Evolutionary conservation across 2,329 filamentous ascomycete species (phyloP).

Genomic region (Fusarium nematophilum): DNA sequence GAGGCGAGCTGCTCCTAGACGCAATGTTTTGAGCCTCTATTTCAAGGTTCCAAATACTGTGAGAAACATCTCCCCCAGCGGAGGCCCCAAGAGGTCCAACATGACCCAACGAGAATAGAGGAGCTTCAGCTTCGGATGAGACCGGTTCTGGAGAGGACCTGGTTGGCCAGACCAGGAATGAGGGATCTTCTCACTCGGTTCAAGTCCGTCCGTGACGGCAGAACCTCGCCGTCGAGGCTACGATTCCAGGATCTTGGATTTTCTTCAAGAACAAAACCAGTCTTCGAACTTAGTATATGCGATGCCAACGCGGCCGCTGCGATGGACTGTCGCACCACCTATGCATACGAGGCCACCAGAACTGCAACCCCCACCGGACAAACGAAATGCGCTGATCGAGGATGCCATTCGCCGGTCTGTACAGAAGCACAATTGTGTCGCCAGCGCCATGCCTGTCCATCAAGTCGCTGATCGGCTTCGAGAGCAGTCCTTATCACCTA

Average conservation of each 20-base stretch:
- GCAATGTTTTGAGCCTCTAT: too few relatives aligned
- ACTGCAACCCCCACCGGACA: not conserved
- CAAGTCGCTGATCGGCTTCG: not conserved
- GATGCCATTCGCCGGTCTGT: not conserved
- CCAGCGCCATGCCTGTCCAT: not conserved
- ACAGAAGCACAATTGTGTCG: not conserved
- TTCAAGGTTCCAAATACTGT: too few relatives aligned
- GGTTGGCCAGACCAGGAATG: too few relatives aligned
- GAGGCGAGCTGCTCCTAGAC: too few relatives aligned
- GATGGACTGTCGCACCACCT: conserved; percentile 1
- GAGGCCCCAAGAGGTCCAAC: too few relatives aligned
- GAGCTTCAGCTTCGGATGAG: too few relatives aligned
- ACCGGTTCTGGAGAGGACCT: too few relatives aligned
- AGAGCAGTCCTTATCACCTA: not conserved
- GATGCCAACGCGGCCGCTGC: not conserved
- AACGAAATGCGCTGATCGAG: not conserved
- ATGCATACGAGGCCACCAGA: not conserved
- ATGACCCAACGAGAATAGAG: too few relatives aligned
- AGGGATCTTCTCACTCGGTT: too few relatives aligned
- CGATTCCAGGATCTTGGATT: not conserved
- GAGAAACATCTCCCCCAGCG: too few relatives aligned
- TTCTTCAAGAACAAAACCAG: not conserved
- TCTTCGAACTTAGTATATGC: conserved; percentile 4
- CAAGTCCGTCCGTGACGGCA: too few relatives aligned
- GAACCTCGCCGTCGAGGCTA: too few relatives aligned